phyloP scores from a whole-genome alignment of 164 flowering plant species.

The Houttuynia cordata region DNA sequence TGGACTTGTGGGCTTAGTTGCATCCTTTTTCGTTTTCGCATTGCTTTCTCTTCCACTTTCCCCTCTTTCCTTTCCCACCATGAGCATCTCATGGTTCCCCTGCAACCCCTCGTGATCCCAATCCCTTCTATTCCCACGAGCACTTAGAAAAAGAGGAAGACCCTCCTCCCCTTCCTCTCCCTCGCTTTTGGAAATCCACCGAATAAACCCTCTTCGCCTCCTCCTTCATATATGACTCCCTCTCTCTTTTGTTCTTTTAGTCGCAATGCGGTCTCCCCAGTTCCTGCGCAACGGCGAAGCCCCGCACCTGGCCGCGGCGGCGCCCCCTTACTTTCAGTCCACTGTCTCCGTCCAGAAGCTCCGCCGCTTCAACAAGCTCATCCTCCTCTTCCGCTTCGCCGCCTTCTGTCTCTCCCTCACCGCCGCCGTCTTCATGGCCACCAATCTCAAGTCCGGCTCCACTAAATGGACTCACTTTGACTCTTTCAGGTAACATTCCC shows the following conservation, averaged over 20 bases:
- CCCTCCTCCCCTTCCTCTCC: no score
- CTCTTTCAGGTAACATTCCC: constrained; percentile 64
- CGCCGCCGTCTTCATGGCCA: constrained; percentile 66
- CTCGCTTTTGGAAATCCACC: neutral
- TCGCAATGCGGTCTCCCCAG: constrained; percentile 42
- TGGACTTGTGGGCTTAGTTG: no score
- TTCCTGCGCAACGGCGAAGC: constrained; percentile 40
- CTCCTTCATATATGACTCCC: constrained; percentile 23
- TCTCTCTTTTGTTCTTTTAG: neutral
- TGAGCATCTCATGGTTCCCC: constrained; percentile 10
- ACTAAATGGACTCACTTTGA: constrained; percentile 53
- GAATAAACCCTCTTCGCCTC: neutral
- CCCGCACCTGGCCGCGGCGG: constrained; percentile 9
- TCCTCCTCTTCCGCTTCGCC: constrained; percentile 52
- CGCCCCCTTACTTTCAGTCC: constrained; percentile 44
- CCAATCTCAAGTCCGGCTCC: constrained; percentile 38
- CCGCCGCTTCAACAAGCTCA: constrained; percentile 56
- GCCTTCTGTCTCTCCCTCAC: constrained; percentile 68
- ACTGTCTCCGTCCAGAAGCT: constrained; percentile 68
- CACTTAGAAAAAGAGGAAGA: no score
- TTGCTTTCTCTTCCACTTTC: no score
- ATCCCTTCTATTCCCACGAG: no score
- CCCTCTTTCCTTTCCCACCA: no score
- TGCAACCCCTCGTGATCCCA: constrained; percentile 29
- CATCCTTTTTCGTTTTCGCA: no score